These are phyloP conservation scores for Trichoderma koningiopsis DNA, from an alignment of 2,329 filamentous ascomycete genomes.

Conservation along the genomic window DNA sequence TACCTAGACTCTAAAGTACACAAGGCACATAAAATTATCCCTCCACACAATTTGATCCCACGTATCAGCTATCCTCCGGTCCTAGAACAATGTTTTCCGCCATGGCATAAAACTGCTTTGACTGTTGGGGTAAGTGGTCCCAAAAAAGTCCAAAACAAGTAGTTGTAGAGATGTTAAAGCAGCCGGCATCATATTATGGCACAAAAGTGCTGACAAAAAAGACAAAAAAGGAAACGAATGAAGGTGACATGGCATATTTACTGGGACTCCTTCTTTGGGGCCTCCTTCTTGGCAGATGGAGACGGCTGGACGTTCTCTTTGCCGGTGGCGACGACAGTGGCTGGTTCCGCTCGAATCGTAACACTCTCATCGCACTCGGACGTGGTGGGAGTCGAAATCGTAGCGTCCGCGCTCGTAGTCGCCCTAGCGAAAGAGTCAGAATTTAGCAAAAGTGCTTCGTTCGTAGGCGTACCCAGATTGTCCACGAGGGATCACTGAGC, in stretches of 20 bases:
- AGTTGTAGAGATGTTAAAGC: slow-evolving; percentile 28
- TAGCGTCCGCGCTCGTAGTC: slow-evolving; percentile 43
- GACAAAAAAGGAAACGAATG: slow-evolving; percentile 13
- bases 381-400: slow-evolving; percentile 44
- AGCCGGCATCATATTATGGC: slow-evolving; percentile 25
- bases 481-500: slow-evolving; percentile 39
- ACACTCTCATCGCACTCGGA: slow-evolving; percentile 57
- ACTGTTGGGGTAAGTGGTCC: slow-evolving; percentile 30
- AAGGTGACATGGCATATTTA: slow-evolving; percentile 23
- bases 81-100: slow-evolving; percentile 41
- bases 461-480: slow-evolving; percentile 42
- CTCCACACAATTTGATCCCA: slow-evolving; percentile 36
- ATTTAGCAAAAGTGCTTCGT: slow-evolving; percentile 31
- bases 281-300: slow-evolving; percentile 49
- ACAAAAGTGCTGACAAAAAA: slow-evolving; percentile 25
- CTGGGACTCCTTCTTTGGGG: slow-evolving; percentile 35
- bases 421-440: slow-evolving; percentile 43
- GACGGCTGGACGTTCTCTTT: slow-evolving; percentile 52
- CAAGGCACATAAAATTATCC: slow-evolving; percentile 42
- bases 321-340: slow-evolving; percentile 41
- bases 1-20: slow-evolving; percentile 46
- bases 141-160: slow-evolving; percentile 27
- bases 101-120: slow-evolving; percentile 36
- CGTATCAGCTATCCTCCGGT: slow-evolving; percentile 40
- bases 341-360: slow-evolving; percentile 56